These are phyloP conservation scores for Simplicillium sp. DNA, from an alignment of 2,329 filamentous ascomycete genomes.

Conservation along the genomic window DNA sequence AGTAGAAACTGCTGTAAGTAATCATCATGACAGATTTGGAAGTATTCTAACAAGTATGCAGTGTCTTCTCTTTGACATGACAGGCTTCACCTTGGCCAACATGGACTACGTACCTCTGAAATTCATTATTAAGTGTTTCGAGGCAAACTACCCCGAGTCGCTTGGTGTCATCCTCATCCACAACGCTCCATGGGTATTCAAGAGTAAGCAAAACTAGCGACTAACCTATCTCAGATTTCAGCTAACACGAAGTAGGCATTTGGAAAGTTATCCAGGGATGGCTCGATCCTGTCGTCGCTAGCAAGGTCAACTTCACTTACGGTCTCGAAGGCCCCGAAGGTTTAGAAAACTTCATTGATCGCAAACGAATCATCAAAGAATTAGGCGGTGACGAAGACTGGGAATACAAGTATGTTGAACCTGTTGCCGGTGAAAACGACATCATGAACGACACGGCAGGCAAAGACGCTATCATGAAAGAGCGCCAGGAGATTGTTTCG, in stretches of 20 bases:
- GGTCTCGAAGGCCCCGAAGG: constrained; percentile 59
- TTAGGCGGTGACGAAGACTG: constrained; percentile 81
- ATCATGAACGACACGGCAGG: constrained; percentile 57
- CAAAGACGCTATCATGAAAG: constrained; percentile 52
- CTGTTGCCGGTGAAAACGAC: constrained; percentile 65
- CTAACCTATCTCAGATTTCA: background rate
- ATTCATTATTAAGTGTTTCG: constrained; percentile 99
- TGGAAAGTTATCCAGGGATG: constrained; percentile 94
- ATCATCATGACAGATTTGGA: constrained; percentile 4
- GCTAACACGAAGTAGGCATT: constrained; percentile 48
- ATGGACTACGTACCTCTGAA: constrained; percentile 98
- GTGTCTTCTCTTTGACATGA: constrained; percentile 61
- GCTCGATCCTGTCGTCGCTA: constrained; percentile 92
- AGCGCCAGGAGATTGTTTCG: constrained; percentile 55
- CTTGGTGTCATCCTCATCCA: constrained; percentile 86
- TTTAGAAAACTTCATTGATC: constrained; percentile 65
- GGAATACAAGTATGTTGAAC: constrained; percentile 75
- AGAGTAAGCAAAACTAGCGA: constrained; percentile 45
- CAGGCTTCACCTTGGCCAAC: constrained; percentile 83
- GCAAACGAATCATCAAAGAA: constrained; percentile 65
- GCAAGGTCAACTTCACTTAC: constrained; percentile 80
- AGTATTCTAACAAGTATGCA: constrained; percentile 14
- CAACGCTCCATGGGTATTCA: constrained; percentile 95
- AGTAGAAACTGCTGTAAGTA: constrained; percentile 9
- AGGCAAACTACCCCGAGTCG: constrained; percentile 95